Percentiles rank a stretch among this genome's conserved stretches.
Evolutionary conservation across 1,284 basidiomycete species (phyloP).

Genomic region (Cryptococcus floricola): DNA sequence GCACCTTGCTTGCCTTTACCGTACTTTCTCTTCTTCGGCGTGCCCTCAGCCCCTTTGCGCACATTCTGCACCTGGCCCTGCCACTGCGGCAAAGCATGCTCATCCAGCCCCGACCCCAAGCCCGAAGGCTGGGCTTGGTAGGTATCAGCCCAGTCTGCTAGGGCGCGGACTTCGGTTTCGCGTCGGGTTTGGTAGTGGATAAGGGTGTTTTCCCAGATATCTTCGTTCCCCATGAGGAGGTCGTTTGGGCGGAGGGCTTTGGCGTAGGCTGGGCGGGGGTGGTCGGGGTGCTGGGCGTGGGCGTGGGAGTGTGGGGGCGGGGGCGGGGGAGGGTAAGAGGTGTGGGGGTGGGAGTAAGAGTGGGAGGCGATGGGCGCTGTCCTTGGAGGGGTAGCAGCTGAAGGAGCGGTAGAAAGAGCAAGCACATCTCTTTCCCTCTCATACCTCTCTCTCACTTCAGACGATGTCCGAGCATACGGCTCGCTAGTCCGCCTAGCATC

Average conservation of each 20-base stretch:
- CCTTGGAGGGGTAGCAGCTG: background rate
- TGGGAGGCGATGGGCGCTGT: background rate
- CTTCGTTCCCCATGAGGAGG: constrained; percentile 31
- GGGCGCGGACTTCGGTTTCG: constrained; percentile 33
- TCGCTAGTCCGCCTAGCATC: too few species aligned
- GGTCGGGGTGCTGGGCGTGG: background rate
- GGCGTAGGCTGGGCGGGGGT: background rate
- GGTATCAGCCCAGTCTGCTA: constrained; percentile 11
- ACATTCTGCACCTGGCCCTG: background rate
- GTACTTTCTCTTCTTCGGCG: constrained; percentile 14
- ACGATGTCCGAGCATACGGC: too few species aligned
- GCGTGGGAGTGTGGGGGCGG: background rate
- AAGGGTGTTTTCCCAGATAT: constrained; percentile 38
- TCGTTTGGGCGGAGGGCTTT: constrained; percentile 24
- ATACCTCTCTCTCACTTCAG: too few species aligned
- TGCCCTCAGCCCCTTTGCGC: background rate
- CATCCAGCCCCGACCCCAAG: background rate
- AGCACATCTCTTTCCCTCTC: too few species aligned
- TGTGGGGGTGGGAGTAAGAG: background rate
- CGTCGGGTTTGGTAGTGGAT: constrained; percentile 36
- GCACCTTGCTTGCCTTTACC: constrained; percentile 8
- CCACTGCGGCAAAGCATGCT: background rate
- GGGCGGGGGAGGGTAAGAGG: background rate
- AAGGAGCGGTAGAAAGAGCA: background rate
- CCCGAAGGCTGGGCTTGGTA: background rate